Percentiles rank a stretch among this genome's conserved stretches.
Evolutionary conservation across 2,329 filamentous ascomycete genomes (phyloP).

Genomic region (Keithomyces neogunnii): DNA sequence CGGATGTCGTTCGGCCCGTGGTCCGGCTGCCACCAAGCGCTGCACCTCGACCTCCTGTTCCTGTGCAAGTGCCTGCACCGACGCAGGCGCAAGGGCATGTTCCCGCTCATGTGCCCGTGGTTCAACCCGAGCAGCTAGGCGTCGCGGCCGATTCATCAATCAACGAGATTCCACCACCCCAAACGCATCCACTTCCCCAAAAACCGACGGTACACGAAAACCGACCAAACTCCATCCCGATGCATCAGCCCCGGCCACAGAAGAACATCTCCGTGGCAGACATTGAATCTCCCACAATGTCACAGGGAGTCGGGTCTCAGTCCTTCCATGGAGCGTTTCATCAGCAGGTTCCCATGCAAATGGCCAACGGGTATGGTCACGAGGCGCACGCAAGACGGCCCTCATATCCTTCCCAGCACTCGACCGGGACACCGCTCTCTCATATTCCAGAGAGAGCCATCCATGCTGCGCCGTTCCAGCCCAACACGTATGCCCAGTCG

Average conservation of each 20-base stretch:
- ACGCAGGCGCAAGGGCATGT: background rate
- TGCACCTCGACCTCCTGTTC: conserved; percentile 28
- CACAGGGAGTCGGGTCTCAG: conserved; percentile 43
- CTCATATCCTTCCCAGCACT: conserved; percentile 62
- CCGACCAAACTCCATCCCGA: conserved; percentile 47
- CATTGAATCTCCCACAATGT: conserved; percentile 71
- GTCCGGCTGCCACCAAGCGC: conserved; percentile 71
- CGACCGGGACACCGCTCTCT: conserved; percentile 72
- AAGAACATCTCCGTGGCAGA: conserved; percentile 89
- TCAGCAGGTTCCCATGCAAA: conserved; percentile 79
- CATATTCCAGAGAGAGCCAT: conserved; percentile 91
- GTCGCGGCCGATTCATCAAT: conserved; percentile 27
- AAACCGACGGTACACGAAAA: conserved; percentile 51
- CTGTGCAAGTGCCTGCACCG: conserved; percentile 10
- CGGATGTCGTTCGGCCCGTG: conserved; percentile 60
- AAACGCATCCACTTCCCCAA: conserved; percentile 49
- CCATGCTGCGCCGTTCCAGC: conserved; percentile 84
- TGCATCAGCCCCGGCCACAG: conserved; percentile 92
- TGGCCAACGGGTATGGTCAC: conserved; percentile 47
- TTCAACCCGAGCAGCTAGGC: conserved; percentile 10
- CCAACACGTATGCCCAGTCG: conserved; percentile 54
- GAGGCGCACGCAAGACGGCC: conserved; percentile 57
- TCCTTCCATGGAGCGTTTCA: conserved; percentile 91
- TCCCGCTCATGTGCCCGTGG: background rate
- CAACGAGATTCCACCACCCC: conserved; percentile 47